phyloP scores from a whole-genome alignment of 2,329 filamentous ascomycete genomes.

The Colletotrichum shisoi region DNA sequence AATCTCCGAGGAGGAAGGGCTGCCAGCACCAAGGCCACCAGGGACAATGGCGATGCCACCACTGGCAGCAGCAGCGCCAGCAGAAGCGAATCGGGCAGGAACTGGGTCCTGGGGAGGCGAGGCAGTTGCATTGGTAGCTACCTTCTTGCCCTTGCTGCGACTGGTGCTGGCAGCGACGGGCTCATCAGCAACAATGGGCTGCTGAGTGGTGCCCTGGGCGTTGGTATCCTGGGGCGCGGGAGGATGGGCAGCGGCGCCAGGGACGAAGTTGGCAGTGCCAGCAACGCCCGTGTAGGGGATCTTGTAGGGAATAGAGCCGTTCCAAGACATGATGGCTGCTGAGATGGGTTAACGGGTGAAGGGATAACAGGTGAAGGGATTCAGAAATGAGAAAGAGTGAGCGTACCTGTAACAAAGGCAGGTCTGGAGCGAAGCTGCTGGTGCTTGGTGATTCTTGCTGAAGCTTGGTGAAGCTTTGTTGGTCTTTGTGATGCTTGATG shows the following conservation, averaged over 20 bases:
- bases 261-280: conserved; percentile 1
- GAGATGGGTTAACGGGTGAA: not conserved
- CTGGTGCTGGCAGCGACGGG: conserved; percentile 3
- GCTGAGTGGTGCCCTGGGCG: not conserved
- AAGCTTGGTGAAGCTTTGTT: too few relatives aligned
- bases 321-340: conserved; percentile 16
- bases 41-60: conserved; percentile 22
- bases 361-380: not conserved
- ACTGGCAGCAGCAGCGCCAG: not conserved
- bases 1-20: not conserved
- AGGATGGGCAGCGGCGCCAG: conserved; percentile 8
- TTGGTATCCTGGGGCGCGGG: conserved; percentile 2
- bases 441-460: not conserved
- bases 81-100: conserved; percentile 26
- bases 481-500: too few relatives aligned
- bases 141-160: conserved; percentile 10
- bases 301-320: conserved; percentile 20
- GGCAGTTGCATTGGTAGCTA: not conserved
- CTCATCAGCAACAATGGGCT: conserved; percentile 6
- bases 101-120: conserved; percentile 2
- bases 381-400: too few relatives aligned
- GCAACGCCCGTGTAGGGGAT: conserved; percentile 37
- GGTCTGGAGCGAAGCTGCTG: not conserved
- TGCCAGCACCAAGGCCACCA: not conserved
- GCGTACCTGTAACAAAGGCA: not conserved